Percentiles rank a stretch among this genome's conserved stretches.
phyloP scores from a whole-genome alignment of 1,284 basidiomycete genomes.

The Rhodotorula sp. region DNA sequence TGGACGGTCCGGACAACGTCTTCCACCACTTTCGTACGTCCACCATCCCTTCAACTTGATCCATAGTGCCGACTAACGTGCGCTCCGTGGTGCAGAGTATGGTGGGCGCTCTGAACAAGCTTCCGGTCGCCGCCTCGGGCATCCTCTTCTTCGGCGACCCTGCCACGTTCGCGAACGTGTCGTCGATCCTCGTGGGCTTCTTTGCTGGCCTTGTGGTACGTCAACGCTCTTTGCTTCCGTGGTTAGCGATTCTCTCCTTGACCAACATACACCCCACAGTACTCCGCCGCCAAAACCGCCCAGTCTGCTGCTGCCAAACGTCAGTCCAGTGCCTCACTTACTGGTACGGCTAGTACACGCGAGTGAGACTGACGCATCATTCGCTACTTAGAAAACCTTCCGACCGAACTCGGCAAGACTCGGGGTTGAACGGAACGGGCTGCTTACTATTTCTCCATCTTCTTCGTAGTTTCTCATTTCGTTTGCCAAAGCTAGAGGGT shows the following conservation, averaged over 20 bases:
- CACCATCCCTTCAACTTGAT: constrained; percentile 39
- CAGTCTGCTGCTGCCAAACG: constrained; percentile 30
- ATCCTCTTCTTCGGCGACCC: constrained; percentile 72
- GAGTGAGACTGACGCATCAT: neutral
- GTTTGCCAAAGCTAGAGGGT: neutral
- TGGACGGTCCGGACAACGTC: constrained; percentile 97
- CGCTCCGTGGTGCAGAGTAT: constrained; percentile 60
- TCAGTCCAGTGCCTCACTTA: neutral
- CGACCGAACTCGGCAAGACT: constrained; percentile 14
- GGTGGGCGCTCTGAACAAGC: constrained; percentile 98
- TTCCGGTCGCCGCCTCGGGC: constrained; percentile 93
- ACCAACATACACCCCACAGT: constrained; percentile 3
- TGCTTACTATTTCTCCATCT: neutral
- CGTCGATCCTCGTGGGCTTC: constrained; percentile 84
- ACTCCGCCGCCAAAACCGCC: constrained; percentile 37
- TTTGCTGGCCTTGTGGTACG: constrained; percentile 63
- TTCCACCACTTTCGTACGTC: constrained; percentile 85
- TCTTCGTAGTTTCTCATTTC: neutral
- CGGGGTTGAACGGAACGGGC: neutral
- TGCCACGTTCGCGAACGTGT: constrained; percentile 80
- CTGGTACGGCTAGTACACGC: neutral
- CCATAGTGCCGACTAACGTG: constrained; percentile 41
- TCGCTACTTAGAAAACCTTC: neutral
- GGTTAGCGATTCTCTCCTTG: neutral
- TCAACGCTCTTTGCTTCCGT: neutral